Conservation (phyloP, 2,329 filamentous ascomycete species). For the Claviceps sp. region DNA sequence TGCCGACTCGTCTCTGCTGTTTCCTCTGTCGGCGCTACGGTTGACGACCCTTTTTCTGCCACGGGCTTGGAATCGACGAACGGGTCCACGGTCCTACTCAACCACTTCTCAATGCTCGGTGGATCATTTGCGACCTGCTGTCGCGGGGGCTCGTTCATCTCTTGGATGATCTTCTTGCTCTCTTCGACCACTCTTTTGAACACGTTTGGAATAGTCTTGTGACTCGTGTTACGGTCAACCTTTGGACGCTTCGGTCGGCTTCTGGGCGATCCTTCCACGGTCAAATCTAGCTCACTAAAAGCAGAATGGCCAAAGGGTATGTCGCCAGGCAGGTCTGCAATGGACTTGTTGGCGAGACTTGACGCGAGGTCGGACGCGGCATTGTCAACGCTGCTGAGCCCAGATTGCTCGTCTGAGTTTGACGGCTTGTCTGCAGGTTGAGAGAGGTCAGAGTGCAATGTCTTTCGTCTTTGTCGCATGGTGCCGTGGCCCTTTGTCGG, state of each 20-base stretch:
- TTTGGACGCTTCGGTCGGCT: conserved; percentile 29
- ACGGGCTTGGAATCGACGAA: conserved; percentile 33
- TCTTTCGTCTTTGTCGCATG: conserved; percentile 16
- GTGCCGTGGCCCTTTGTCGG: conserved; percentile 23
- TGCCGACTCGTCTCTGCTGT: neutral
- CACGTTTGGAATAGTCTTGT: conserved; percentile 48
- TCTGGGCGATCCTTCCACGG: conserved; percentile 32
- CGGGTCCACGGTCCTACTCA: conserved; percentile 48
- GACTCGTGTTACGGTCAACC: conserved; percentile 40
- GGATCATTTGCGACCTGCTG: conserved; percentile 39
- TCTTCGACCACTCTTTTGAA: conserved; percentile 51
- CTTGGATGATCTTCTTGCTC: conserved; percentile 51
- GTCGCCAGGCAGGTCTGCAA: conserved; percentile 42
- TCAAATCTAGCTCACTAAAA: conserved; percentile 50
- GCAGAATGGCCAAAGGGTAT: conserved; percentile 53
- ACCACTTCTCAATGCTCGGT: conserved; percentile 52
- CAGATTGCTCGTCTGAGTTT: conserved; percentile 17
- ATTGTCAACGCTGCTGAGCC: conserved; percentile 13
- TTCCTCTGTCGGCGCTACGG: neutral
- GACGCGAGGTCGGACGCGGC: conserved; percentile 21
- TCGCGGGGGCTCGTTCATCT: conserved; percentile 42
- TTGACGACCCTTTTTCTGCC: neutral
- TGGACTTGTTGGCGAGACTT: conserved; percentile 32
- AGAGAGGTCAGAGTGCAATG: conserved; percentile 9
- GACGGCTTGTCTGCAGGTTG: conserved; percentile 16